Percentiles rank a stretch among this genome's conserved stretches.
Evolutionary conservation across 305 asterid genomes (phyloP).

Genomic region (Striga hermonthica): DNA sequence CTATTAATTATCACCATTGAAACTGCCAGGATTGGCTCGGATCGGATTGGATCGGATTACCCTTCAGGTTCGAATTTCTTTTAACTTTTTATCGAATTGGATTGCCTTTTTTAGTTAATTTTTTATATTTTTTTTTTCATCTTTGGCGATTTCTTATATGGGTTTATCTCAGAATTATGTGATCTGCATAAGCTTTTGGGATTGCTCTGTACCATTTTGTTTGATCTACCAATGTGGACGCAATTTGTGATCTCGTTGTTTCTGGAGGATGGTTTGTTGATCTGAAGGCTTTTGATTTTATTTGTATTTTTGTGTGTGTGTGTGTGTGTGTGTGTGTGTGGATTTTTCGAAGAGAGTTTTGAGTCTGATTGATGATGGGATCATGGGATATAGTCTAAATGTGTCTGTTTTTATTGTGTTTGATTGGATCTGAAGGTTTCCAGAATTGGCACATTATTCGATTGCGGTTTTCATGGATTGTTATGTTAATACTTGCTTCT

Average conservation of each 20-base stretch:
- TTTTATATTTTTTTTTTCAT: neutral
- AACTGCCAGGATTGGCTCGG: constrained; percentile 32
- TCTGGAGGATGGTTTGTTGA: neutral
- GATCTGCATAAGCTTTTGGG: constrained; percentile 19
- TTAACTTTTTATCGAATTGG: neutral
- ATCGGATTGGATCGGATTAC: constrained; percentile 34
- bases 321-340: neutral
- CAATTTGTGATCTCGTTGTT: constrained; percentile 12
- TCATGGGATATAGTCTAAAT: too few relatives aligned
- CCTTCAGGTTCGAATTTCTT: constrained; percentile 29
- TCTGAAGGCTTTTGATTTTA: neutral
- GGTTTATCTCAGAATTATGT: constrained; percentile 25
- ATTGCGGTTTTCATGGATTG: constrained; percentile 7
- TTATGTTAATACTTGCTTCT: constrained; percentile 7
- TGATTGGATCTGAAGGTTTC: constrained; percentile 29
- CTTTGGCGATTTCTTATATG: constrained; percentile 13
- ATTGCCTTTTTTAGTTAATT: neutral
- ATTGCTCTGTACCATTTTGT: neutral
- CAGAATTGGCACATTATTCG: neutral
- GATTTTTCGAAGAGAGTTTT: too few relatives aligned
- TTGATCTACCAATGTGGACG: constrained; percentile 29
- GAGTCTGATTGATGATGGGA: neutral
- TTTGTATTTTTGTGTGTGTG: neutral
- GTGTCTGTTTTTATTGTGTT: neutral
- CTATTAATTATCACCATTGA: constrained; percentile 15